These are phyloP conservation scores for Pythium monospermum DNA, from an alignment of 352 stramenopile genomes.

Conservation along the genomic window DNA sequence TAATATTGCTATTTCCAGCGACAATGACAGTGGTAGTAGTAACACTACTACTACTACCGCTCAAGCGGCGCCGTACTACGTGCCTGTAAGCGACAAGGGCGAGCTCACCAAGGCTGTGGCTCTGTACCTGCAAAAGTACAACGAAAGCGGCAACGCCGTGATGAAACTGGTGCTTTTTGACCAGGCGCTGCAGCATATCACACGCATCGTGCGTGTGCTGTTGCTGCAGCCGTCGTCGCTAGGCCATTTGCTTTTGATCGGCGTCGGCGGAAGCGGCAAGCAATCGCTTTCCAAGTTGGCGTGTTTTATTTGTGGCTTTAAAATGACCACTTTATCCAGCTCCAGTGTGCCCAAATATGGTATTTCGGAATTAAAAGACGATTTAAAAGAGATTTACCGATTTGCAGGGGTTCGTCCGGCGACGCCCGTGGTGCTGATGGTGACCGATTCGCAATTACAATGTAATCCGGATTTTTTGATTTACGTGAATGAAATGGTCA, in stretches of 20 bases:
- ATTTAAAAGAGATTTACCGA: slow-evolving; percentile 88
- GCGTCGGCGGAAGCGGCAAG: slow-evolving; percentile 84
- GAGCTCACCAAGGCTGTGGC: slow-evolving; percentile 56
- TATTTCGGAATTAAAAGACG: slow-evolving; percentile 77
- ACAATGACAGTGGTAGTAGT: background rate
- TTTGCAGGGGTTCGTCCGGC: slow-evolving; percentile 83
- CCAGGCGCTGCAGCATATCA: slow-evolving; percentile 86
- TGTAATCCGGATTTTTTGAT: slow-evolving; percentile 85
- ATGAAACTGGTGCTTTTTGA: slow-evolving; percentile 93
- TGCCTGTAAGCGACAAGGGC: slow-evolving; percentile 43
- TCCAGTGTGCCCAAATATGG: slow-evolving; percentile 57
- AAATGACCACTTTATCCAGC: slow-evolving; percentile 58
- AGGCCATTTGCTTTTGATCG: slow-evolving; percentile 84
- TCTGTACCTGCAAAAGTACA: slow-evolving; percentile 78
- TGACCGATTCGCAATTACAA: slow-evolving; percentile 84
- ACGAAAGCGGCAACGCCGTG: slow-evolving; percentile 90
- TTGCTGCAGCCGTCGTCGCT: slow-evolving; percentile 51
- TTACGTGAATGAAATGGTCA: slow-evolving; percentile 83
- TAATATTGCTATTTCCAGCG: background rate
- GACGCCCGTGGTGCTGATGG: slow-evolving; percentile 80
- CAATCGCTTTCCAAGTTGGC: slow-evolving; percentile 88
- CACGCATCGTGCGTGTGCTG: slow-evolving; percentile 84
- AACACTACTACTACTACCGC: no score
- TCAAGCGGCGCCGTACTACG: no score
- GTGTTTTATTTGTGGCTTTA: slow-evolving; percentile 82